Conservation (phyloP, 1,139 yeast species). For the Meyerozyma athensensis region DNA sequence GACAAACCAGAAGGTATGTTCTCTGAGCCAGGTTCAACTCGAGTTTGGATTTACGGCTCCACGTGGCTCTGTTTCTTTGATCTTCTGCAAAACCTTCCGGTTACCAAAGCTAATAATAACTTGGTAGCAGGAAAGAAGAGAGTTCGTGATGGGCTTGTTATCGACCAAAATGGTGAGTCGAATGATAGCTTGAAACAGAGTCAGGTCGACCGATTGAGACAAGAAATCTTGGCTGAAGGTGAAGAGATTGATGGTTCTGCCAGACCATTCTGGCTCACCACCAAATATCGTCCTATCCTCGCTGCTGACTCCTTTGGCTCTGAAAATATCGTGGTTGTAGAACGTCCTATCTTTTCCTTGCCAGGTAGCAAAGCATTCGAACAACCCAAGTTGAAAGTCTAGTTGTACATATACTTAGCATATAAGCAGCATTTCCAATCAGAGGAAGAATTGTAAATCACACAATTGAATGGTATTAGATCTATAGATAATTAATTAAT, state of each 20-base stretch:
- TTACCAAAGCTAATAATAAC: constrained; percentile 19
- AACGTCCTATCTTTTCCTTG: constrained; percentile 64
- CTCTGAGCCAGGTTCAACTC: constrained; percentile 22
- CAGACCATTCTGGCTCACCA: constrained; percentile 68
- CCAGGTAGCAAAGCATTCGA: constrained; percentile 73
- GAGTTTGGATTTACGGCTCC: constrained; percentile 84
- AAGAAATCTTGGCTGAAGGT: constrained; percentile 24
- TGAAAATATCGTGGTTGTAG: constrained; percentile 58
- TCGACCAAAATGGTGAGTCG: constrained; percentile 31
- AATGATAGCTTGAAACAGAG: constrained; percentile 27
- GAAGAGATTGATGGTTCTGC: constrained; percentile 10
- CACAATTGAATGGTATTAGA: background rate
- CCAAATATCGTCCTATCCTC: constrained; percentile 72
- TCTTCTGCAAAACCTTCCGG: constrained; percentile 55
- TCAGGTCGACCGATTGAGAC: constrained; percentile 26
- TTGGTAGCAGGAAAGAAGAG: constrained; percentile 42
- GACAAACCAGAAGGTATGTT: constrained; percentile 78
- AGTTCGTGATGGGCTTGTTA: constrained; percentile 57
- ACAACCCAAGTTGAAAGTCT: constrained; percentile 59
- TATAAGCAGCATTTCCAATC: background rate
- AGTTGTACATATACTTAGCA: constrained; percentile 8
- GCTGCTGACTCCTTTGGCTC: constrained; percentile 54
- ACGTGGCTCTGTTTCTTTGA: constrained; percentile 79
- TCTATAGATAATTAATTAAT: constrained; percentile 5
- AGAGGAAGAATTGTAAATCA: background rate